Base-by-base conservation (phyloP, 371 early-diverging fungal genomes). In the Syncephalastrum monosporum region DNA sequence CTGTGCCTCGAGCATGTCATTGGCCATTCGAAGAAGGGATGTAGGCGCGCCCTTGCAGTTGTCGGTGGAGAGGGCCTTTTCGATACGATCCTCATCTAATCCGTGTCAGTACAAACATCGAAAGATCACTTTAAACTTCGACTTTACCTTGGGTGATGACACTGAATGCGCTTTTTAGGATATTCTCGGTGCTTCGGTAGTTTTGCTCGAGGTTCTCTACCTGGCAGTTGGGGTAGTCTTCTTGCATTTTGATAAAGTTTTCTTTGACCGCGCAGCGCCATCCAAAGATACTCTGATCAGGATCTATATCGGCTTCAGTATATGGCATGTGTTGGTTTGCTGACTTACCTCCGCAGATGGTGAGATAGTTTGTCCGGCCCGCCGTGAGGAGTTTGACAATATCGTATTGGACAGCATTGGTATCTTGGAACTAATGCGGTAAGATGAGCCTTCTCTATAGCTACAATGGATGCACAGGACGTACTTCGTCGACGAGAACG, bases 241-340 rank as follows among this genome's bases (percentile, higher is more conserved):
- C 50, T 14, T 68, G 57, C 68, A 86, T 82, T 15, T 75, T 73
- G 8, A 50, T 29, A 50, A 85, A 84, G 61, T 86, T 86, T 44
- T 67, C 74, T 17, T 73, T 66, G 13, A 82, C 79, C 0, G 87
- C 88, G 23, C 74, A 74, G 33, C 88, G 68, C 72, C 83, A 87
- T 4, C 82, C 81, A 61, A 79, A 87, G 41, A 87, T 86, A 46
- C 83, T 82, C 63, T 87, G 87, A 54, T 83, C 79, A 12, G 75
- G 79, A 58, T 79, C 79, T 75, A 59, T 13, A 5, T 16, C 50
- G 24, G 21, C 7, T 17, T 13, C n/a, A 17, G 33, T 21, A 25
- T 6, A 33, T 33, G 3, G 6, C 15, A 8, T 13, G 16, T 19
- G 16, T 16, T 13, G 1, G 7, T 7, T 29, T n/a, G 48, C 29